Evolutionary conservation across 1,139 yeast genomes (phyloP).

Genomic region (Yamadazyma kanchanaburiensis): DNA sequence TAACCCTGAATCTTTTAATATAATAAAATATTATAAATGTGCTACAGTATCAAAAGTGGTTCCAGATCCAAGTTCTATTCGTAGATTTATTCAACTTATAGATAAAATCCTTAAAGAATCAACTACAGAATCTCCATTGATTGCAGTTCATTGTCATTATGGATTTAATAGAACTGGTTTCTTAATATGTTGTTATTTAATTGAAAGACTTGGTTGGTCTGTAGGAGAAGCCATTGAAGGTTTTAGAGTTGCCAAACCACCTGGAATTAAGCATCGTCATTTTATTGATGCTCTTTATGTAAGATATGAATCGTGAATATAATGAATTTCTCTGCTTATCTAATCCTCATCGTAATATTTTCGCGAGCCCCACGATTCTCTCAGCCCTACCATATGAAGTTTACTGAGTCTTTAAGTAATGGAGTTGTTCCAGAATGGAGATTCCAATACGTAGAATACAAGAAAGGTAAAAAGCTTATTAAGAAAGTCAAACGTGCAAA

Average conservation of each 20-base stretch:
- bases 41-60: conserved; percentile 79
- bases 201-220: conserved; percentile 57
- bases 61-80: conserved; percentile 61
- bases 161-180: conserved; percentile 82
- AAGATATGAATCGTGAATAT: conserved; percentile 43
- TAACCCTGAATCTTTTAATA: conserved; percentile 53
- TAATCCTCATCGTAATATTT: too few relatives aligned
- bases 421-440: conserved; percentile 84
- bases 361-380: not conserved
- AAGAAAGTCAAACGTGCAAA: conserved; percentile 15
- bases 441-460: conserved; percentile 75
- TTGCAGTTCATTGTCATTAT: conserved; percentile 78
- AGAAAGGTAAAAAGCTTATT: conserved; percentile 43
- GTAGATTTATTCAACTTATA: conserved; percentile 53
- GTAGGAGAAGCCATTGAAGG: conserved; percentile 65
- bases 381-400: conserved; percentile 41
- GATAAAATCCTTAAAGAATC: conserved; percentile 41
- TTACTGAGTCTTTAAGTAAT: conserved; percentile 56
- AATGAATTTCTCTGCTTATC: too few relatives aligned
- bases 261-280: conserved; percentile 79
- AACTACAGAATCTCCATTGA: conserved; percentile 27
- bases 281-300: conserved; percentile 72
- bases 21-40: conserved; percentile 62
- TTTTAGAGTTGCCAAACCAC: conserved; percentile 55
- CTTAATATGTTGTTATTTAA: conserved; percentile 65